Percentiles rank a stretch among this genome's conserved stretches.
These are phyloP conservation scores for Trichomonas gallinae DNA, from an alignment of 208 protist species.

Conservation along the genomic window DNA sequence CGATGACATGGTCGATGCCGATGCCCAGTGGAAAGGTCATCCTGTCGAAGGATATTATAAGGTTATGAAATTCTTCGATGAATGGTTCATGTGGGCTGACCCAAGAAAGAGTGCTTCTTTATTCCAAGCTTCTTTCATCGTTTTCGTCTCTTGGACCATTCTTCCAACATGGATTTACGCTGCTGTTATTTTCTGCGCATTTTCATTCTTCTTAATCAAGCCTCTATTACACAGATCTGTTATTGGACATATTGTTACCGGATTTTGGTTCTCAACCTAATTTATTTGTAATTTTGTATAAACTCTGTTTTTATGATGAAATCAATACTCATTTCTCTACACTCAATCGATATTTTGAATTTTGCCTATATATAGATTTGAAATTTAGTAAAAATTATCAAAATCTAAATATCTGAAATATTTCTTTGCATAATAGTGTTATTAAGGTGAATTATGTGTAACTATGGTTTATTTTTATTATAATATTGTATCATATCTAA, in stretches of 20 bases:
- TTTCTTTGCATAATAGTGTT: no score
- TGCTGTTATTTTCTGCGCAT: background rate
- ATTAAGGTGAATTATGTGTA: no score
- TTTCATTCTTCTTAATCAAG: background rate
- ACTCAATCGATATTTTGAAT: no score
- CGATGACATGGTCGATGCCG: background rate
- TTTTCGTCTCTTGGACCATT: background rate
- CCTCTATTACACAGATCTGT: background rate
- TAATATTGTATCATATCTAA: no score
- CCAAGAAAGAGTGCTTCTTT: background rate
- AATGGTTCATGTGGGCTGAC: background rate
- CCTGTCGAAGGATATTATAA: background rate
- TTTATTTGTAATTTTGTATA: background rate
- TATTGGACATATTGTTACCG: background rate
- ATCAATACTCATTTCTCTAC: no score
- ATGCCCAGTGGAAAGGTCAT: background rate
- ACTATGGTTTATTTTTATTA: no score
- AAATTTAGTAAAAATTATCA: no score
- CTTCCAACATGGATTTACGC: background rate
- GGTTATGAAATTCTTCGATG: background rate
- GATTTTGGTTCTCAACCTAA: slow-evolving; percentile 19
- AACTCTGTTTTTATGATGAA: no score
- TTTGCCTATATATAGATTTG: no score
- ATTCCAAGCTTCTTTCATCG: background rate
- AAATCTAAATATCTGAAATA: no score